These are phyloP conservation scores for Penicillium lividum DNA, from an alignment of 495 filamentous ascomycete species.

Conservation along the genomic window DNA sequence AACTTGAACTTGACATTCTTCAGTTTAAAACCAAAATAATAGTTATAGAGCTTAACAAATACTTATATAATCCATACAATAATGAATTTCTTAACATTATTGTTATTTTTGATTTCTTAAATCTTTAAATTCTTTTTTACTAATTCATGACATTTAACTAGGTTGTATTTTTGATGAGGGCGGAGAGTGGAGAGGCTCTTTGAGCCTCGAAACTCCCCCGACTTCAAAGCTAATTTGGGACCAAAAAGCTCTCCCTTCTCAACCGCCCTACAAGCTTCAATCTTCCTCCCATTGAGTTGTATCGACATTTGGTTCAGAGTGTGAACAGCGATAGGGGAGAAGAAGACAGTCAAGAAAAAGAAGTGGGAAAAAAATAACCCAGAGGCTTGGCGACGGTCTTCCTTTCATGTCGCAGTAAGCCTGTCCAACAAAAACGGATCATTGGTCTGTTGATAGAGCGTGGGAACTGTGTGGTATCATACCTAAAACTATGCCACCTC, in stretches of 20 bases:
- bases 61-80: too few species aligned
- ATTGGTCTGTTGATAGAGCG: slow-evolving; percentile 22
- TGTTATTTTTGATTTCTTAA: too few species aligned
- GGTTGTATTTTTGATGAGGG: not conserved
- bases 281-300: not conserved
- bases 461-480: slow-evolving; percentile 10
- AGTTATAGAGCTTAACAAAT: not conserved
- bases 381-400: not conserved
- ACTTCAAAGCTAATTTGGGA: not conserved
- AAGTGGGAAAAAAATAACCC: not conserved
- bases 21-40: not conserved
- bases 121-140: too few species aligned
- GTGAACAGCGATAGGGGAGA: not conserved
- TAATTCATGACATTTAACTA: not conserved
- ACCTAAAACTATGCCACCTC: slow-evolving; percentile 45
- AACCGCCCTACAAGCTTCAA: not conserved
- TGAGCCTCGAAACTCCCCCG: not conserved
- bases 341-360: not conserved
- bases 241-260: not conserved
- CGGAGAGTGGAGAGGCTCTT: not conserved
- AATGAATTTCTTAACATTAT: not conserved
- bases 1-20: not conserved
- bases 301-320: not conserved
- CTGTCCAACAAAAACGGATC: slow-evolving; percentile 8
- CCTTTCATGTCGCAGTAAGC: slow-evolving; percentile 10